These are phyloP conservation scores for Leccinum idahoense DNA, from an alignment of 1,284 basidiomycete species.

Conservation along the genomic window DNA sequence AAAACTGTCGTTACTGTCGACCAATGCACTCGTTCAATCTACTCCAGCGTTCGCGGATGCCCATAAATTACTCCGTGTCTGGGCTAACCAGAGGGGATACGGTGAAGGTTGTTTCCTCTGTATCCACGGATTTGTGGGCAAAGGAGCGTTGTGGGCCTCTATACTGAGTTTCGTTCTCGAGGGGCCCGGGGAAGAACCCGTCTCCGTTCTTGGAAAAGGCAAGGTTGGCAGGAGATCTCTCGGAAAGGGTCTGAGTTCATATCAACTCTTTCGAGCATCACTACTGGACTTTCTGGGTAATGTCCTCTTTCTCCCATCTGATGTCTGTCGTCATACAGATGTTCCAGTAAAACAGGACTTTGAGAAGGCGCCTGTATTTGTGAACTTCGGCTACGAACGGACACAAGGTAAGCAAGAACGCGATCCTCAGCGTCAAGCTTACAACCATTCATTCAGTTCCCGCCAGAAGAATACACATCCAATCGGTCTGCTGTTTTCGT, in stretches of 20 bases:
- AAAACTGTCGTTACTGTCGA: constrained; percentile 62
- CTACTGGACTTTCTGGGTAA: constrained; percentile 68
- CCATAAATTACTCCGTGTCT: constrained; percentile 77
- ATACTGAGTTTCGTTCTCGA: constrained; percentile 67
- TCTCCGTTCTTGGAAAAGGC: constrained; percentile 19
- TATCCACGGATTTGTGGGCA: constrained; percentile 63
- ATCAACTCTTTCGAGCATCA: constrained; percentile 80
- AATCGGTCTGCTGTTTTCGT: constrained; percentile 62
- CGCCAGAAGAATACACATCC: constrained; percentile 49
- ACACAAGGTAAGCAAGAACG: constrained; percentile 38
- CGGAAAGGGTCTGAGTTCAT: constrained; percentile 75
- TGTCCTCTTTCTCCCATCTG: constrained; percentile 15
- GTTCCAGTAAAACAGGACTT: constrained; percentile 69
- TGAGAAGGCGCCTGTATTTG: constrained; percentile 55
- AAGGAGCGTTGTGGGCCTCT: constrained; percentile 66
- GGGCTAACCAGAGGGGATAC: constrained; percentile 88
- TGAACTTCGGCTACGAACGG: constrained; percentile 45
- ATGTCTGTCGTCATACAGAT: constrained; percentile 8
- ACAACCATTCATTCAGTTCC: constrained; percentile 38
- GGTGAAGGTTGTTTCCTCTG: constrained; percentile 48
- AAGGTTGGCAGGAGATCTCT: constrained; percentile 45
- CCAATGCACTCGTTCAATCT: constrained; percentile 60
- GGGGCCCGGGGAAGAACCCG: constrained; percentile 52
- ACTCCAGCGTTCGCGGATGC: constrained; percentile 73
- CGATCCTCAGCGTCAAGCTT: constrained; percentile 5